These are phyloP conservation scores for Penicillium polonicum DNA, from an alignment of 2,329 filamentous ascomycete species.

Conservation along the genomic window DNA sequence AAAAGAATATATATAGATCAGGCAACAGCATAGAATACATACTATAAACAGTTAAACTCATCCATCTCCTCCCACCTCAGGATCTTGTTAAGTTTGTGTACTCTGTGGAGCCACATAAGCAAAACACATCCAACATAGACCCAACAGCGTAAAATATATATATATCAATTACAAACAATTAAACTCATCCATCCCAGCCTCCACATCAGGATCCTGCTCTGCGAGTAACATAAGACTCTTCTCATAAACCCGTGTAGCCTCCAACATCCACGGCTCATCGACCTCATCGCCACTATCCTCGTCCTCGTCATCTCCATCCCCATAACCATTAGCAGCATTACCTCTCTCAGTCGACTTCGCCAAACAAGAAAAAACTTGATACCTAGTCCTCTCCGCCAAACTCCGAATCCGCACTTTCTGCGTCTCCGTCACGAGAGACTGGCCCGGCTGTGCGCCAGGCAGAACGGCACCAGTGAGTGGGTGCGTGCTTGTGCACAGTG, in stretches of 20 bases:
- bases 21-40: background rate
- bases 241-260: conserved; percentile 75
- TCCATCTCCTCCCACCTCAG: too few relatives aligned
- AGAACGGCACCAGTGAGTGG: conserved; percentile 63
- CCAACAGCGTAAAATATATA: background rate
- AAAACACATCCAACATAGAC: background rate
- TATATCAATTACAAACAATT: background rate
- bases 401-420: conserved; percentile 87
- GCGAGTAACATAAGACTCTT: conserved; percentile 73
- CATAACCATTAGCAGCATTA: conserved; percentile 24
- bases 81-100: too few relatives aligned
- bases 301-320: conserved; percentile 43
- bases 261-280: conserved; percentile 58
- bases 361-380: conserved; percentile 13
- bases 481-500: conserved; percentile 67
- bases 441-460: conserved; percentile 66
- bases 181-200: conserved; percentile 25
- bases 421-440: conserved; percentile 61
- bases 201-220: conserved; percentile 38
- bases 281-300: conserved; percentile 49
- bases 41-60: background rate
- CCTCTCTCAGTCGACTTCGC: conserved; percentile 7
- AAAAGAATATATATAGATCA: background rate
- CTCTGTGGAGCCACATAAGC: background rate
- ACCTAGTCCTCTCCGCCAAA: conserved; percentile 71